Evolutionary conservation across 2,329 filamentous ascomycete species (phyloP).

Genomic region (Cercospora sp.): DNA sequence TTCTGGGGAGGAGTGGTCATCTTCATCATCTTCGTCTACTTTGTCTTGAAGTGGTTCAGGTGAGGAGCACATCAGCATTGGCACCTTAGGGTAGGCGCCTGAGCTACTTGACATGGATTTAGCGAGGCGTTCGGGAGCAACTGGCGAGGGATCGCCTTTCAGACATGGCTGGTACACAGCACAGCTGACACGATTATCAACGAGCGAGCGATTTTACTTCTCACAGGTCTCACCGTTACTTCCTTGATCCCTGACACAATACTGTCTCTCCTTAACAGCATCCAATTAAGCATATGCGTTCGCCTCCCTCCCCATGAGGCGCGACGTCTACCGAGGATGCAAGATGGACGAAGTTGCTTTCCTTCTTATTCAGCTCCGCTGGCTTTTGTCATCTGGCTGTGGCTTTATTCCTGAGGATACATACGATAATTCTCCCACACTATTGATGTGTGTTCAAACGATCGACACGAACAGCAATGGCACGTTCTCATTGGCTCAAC

Average conservation of each 20-base stretch:
- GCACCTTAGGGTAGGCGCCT: not conserved
- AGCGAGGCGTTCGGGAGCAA: slow-evolving; percentile 21
- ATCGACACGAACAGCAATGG: not conserved
- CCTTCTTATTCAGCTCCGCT: slow-evolving; percentile 9
- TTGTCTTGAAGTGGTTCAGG: slow-evolving; percentile 76
- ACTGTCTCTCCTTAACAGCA: slow-evolving; percentile 3
- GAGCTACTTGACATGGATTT: slow-evolving; percentile 3
- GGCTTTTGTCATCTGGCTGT: not conserved
- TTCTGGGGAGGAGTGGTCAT: slow-evolving; percentile 83
- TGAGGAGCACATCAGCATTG: not conserved
- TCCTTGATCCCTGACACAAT: not conserved
- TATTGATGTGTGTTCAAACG: not conserved
- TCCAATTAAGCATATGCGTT: slow-evolving; percentile 25
- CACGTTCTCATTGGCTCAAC: not conserved
- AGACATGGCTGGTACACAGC: slow-evolving; percentile 4
- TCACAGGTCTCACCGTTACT: not conserved
- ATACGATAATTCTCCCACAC: not conserved
- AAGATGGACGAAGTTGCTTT: slow-evolving; percentile 18
- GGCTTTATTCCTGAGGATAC: slow-evolving; percentile 14
- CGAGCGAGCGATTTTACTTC: not conserved
- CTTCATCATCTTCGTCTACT: slow-evolving; percentile 90
- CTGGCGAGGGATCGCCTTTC: not conserved
- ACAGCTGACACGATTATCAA: slow-evolving; percentile 10
- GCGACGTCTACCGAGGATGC: slow-evolving; percentile 21
- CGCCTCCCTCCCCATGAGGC: slow-evolving; percentile 16